Evolutionary conservation across 371 early-diverging fungal species (phyloP).

Genomic region (Syncephalastrum racemosum): DNA sequence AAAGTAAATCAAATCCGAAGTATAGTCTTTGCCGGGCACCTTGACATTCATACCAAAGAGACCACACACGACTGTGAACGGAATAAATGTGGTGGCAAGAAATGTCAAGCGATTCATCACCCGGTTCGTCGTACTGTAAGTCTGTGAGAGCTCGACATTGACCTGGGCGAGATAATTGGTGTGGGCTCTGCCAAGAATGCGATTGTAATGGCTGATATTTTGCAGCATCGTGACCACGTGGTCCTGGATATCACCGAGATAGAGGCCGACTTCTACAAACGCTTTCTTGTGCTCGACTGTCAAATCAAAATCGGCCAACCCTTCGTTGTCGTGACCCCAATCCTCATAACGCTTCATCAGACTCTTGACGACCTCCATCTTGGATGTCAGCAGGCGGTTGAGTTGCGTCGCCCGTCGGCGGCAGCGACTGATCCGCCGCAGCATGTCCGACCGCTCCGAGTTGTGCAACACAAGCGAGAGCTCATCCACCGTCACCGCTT

Average conservation of each 20-base stretch:
- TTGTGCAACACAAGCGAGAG: constrained; percentile 72
- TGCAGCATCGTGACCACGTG: constrained; percentile 77
- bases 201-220: constrained; percentile 74
- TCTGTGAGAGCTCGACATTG: constrained; percentile 75
- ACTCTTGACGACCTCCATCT: constrained; percentile 78
- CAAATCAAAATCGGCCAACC: constrained; percentile 4
- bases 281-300: constrained; percentile 17
- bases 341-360: constrained; percentile 78
- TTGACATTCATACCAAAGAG: constrained; percentile 62
- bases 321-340: constrained; percentile 20
- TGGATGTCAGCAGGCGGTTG: constrained; percentile 68
- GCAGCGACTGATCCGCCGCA: constrained; percentile 80
- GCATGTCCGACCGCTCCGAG: constrained; percentile 84
- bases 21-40: constrained; percentile 72
- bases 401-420: constrained; percentile 79
- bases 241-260: constrained; percentile 93
- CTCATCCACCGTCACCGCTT: constrained; percentile 87
- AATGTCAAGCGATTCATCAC: constrained; percentile 85
- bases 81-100: constrained; percentile 80
- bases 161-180: constrained; percentile 85
- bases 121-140: constrained; percentile 74
- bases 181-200: constrained; percentile 76
- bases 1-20: constrained; percentile 64
- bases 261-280: constrained; percentile 59
- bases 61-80: constrained; percentile 84